phyloP scores from a whole-genome alignment of 163 green algal genomes.

The Chloromonas sp. region DNA sequence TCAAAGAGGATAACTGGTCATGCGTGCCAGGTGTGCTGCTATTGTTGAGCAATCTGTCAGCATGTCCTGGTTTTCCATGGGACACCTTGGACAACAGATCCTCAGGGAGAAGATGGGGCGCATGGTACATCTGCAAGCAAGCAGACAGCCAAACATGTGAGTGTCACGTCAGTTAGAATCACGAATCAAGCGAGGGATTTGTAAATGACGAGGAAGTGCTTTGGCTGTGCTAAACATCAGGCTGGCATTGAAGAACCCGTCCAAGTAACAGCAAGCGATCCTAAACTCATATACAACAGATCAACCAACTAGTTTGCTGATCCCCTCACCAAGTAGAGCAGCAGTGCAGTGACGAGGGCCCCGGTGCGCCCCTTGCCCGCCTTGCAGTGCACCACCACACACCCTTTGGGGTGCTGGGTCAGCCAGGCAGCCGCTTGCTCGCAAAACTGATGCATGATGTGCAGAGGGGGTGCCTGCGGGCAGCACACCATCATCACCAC shows the following conservation, averaged over 20 bases:
- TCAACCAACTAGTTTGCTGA: neutral
- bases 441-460: slow-evolving; percentile 37
- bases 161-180: neutral
- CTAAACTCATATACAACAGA: neutral
- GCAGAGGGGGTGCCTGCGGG: slow-evolving; percentile 38
- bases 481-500: neutral
- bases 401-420: slow-evolving; percentile 31
- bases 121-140: too few relatives aligned
- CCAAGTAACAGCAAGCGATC: neutral
- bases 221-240: neutral
- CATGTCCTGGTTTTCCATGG: too few relatives aligned
- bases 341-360: slow-evolving; percentile 59
- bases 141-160: too few relatives aligned
- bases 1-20: neutral
- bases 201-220: slow-evolving; percentile 2
- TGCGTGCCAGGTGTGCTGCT: neutral
- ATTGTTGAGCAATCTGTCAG: too few relatives aligned
- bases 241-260: neutral
- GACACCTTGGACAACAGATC: too few relatives aligned
- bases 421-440: slow-evolving; percentile 54
- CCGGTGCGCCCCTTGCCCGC: slow-evolving; percentile 75
- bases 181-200: neutral
- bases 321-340: slow-evolving; percentile 50
- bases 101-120: too few relatives aligned
- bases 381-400: slow-evolving; percentile 75